Conservation (phyloP, 169 alveolate species). For the Eimeria zaria region DNA sequence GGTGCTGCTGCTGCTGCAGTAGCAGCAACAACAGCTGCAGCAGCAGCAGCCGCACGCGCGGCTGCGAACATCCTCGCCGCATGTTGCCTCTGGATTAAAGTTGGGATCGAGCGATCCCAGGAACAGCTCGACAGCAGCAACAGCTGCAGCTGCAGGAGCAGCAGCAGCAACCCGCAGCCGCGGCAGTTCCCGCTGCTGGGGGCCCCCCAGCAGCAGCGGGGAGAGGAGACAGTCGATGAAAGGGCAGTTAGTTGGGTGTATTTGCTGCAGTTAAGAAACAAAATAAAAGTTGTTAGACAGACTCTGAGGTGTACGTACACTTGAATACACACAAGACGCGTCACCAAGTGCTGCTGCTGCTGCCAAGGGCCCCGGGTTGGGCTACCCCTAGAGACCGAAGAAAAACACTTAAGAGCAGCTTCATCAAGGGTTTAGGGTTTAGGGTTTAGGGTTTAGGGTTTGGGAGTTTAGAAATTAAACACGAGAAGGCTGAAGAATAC, state of each 20-base stretch:
- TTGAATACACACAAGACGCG: not conserved
- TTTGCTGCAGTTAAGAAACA: not conserved
- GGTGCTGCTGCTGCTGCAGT: slow-evolving; percentile 33
- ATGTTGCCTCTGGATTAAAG: not conserved
- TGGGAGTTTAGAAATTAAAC: not conserved
- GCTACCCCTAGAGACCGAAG: not conserved
- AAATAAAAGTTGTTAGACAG: not conserved
- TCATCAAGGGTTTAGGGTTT: not conserved
- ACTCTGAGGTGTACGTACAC: slow-evolving; percentile 36
- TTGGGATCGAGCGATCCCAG: slow-evolving; percentile 55
- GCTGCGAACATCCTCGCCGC: slow-evolving; percentile 7
- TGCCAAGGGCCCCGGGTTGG: not conserved
- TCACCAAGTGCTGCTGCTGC: not conserved
- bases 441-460: slow-evolving; percentile 11
- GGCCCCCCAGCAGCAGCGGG: slow-evolving; percentile 19
- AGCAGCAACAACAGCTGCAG: slow-evolving; percentile 63
- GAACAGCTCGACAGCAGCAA: not conserved
- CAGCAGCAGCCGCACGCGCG: slow-evolving; percentile 38
- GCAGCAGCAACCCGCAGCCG: slow-evolving; percentile 37
- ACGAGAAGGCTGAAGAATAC: not conserved
- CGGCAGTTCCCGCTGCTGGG: slow-evolving; percentile 11
- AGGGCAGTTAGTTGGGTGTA: not conserved
- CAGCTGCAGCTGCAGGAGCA: slow-evolving; percentile 57
- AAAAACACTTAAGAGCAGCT: not conserved
- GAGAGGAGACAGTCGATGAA: not conserved